Percentiles rank a stretch among this genome's conserved stretches.
These are phyloP conservation scores for Alternaria dauci DNA, from an alignment of 2,329 filamentous ascomycete genomes.

Conservation along the genomic window DNA sequence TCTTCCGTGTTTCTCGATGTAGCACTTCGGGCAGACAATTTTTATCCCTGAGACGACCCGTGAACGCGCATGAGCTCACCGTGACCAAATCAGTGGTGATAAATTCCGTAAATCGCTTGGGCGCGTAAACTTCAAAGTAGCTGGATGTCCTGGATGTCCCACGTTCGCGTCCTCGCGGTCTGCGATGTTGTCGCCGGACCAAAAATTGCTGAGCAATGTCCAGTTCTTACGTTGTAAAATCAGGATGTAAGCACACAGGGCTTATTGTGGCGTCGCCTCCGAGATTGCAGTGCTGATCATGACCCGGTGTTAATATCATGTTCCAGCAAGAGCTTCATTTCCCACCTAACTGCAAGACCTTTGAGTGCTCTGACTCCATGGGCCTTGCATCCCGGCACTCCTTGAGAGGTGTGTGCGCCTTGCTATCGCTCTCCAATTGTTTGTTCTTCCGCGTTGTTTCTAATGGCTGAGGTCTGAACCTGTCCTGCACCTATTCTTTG, in stretches of 20 bases:
- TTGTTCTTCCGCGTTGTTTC: background rate
- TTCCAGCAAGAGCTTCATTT: background rate
- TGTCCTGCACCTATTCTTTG: background rate
- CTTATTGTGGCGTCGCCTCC: conserved; percentile 3
- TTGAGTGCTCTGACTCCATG: background rate
- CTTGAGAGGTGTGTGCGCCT: background rate
- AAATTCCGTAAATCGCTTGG: conserved; percentile 22
- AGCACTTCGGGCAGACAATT: conserved; percentile 15
- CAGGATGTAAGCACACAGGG: background rate
- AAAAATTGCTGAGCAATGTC: background rate
- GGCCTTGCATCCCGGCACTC: background rate
- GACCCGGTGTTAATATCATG: background rate
- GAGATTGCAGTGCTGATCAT: background rate
- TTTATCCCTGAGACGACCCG: conserved; percentile 12
- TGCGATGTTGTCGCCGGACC: background rate
- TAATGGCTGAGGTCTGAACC: background rate
- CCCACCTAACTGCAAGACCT: background rate
- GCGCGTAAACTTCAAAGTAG: conserved; percentile 16
- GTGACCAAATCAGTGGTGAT: conserved; percentile 25
- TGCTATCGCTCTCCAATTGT: background rate
- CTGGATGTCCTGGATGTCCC: conserved; percentile 9
- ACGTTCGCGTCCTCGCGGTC: background rate
- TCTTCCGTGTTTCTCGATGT: background rate
- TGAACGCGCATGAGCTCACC: conserved; percentile 22
- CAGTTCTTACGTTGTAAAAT: background rate